Conservation (phyloP, 148 eudicot species). For the Camellia granthamiana region DNA sequence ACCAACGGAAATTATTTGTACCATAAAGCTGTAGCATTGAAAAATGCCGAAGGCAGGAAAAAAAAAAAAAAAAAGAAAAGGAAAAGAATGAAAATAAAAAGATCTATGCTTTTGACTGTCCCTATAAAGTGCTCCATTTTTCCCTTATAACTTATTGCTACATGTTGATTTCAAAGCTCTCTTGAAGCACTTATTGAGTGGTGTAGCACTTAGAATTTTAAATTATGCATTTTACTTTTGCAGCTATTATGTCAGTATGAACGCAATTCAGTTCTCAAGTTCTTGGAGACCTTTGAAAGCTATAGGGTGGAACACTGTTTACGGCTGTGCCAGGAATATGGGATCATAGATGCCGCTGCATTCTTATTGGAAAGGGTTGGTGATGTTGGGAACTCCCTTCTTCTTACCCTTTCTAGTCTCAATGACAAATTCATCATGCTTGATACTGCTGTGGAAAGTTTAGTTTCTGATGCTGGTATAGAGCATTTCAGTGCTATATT, state of each 20-base stretch:
- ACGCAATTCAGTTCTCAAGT: constrained; percentile 71
- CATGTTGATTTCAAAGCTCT: neutral
- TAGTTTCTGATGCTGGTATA: constrained; percentile 32
- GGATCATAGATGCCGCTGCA: constrained; percentile 83
- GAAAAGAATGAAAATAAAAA: too few species aligned
- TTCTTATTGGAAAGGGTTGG: constrained; percentile 93
- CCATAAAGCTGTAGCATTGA: too few species aligned
- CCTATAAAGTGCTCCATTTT: neutral
- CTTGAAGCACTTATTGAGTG: neutral
- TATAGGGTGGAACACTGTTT: constrained; percentile 91
- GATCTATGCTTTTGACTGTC: neutral
- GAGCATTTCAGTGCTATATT: constrained; percentile 43
- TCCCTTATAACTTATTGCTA: neutral
- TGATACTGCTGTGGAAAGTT: constrained; percentile 49
- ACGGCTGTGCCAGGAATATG: constrained; percentile 85
- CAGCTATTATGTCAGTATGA: constrained; percentile 88
- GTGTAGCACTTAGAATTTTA: neutral
- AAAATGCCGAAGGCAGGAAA: too few species aligned
- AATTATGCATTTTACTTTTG: constrained; percentile 19
- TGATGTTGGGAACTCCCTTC: constrained; percentile 88
- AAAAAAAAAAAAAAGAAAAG: too few species aligned
- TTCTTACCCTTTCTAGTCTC: constrained; percentile 64
- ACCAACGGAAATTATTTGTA: too few species aligned
- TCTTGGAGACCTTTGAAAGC: constrained; percentile 82
- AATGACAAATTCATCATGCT: constrained; percentile 64